phyloP scores from a whole-genome alignment of 345 rosid genomes.

The Murraya paniculata region DNA sequence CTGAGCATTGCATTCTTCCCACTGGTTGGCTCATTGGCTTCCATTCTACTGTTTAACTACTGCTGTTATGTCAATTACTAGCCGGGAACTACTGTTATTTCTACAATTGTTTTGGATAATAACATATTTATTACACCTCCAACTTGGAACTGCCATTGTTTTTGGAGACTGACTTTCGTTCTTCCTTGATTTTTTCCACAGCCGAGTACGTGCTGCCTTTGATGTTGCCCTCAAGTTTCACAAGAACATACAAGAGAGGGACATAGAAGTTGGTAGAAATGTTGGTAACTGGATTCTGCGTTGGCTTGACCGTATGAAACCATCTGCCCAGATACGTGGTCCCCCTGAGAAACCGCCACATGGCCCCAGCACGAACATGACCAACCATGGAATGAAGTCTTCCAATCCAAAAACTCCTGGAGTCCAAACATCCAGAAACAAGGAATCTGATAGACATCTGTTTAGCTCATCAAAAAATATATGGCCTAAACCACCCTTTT shows the following conservation, averaged over 20 bases:
- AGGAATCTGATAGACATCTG: conserved; percentile 50
- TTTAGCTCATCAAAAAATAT: conserved; percentile 45
- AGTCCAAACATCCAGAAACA: conserved; percentile 35
- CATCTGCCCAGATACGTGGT: conserved; percentile 82
- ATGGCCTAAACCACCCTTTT: conserved; percentile 52
- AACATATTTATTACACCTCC: neutral
- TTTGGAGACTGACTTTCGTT: neutral
- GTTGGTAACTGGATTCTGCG: conserved; percentile 87
- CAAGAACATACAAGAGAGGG: conserved; percentile 72
- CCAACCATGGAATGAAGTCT: conserved; percentile 35
- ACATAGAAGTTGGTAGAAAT: conserved; percentile 82
- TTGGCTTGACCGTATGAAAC: conserved; percentile 80
- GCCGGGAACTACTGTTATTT: neutral
- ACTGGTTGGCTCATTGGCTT: neutral
- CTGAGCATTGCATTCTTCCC: neutral
- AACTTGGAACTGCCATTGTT: neutral
- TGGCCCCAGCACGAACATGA: conserved; percentile 32
- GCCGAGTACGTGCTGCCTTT: conserved; percentile 61
- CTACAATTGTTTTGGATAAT: neutral
- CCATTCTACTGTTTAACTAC: neutral
- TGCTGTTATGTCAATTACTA: neutral
- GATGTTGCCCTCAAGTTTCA: conserved; percentile 68
- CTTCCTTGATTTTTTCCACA: conserved; percentile 20
- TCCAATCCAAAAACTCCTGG: conserved; percentile 39
- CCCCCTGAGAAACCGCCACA: conserved; percentile 27